Percentiles rank a stretch among this genome's conserved stretches.
These are phyloP conservation scores for Mangifera indica DNA, from an alignment of 345 rosid species.

Conservation along the genomic window DNA sequence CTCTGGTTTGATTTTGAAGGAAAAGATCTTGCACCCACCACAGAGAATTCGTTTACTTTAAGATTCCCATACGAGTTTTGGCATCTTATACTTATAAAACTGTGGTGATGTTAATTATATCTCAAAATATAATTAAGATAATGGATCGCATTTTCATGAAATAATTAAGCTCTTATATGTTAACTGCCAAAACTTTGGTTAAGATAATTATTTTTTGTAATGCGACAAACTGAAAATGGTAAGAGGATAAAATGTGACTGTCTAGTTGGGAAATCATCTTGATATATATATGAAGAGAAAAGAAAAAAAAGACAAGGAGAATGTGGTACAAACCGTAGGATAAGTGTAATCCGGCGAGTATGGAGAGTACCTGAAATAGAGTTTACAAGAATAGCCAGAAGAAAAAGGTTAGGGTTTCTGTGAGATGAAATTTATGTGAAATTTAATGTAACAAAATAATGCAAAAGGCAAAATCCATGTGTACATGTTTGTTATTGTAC, in stretches of 20 bases:
- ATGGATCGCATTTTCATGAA: no score
- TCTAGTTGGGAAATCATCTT: slow-evolving; percentile 19
- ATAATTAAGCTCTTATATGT: not conserved
- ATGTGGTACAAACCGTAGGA: slow-evolving; percentile 67
- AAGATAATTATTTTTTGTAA: not conserved
- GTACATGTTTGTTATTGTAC: not conserved
- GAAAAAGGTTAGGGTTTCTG: not conserved
- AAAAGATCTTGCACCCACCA: not conserved
- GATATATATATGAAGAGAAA: slow-evolving; percentile 11
- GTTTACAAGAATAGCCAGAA: not conserved
- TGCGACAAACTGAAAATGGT: not conserved
- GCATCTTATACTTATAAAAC: no score
- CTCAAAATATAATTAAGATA: no score
- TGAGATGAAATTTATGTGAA: not conserved
- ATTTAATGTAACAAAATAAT: not conserved
- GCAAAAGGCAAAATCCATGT: not conserved
- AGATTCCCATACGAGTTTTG: no score
- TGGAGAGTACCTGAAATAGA: slow-evolving; percentile 71
- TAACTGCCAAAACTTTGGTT: not conserved
- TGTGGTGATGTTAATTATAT: no score
- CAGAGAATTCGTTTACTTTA: not conserved
- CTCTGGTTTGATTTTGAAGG: no score
- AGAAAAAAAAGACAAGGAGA: slow-evolving; percentile 11
- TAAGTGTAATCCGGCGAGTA: slow-evolving; percentile 88
- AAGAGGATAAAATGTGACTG: slow-evolving; percentile 14